Percentiles rank a stretch among this genome's conserved stretches.
Evolutionary conservation across 768 basidiomycete genomes (phyloP).

Genomic region (Amyloporia xantha): DNA sequence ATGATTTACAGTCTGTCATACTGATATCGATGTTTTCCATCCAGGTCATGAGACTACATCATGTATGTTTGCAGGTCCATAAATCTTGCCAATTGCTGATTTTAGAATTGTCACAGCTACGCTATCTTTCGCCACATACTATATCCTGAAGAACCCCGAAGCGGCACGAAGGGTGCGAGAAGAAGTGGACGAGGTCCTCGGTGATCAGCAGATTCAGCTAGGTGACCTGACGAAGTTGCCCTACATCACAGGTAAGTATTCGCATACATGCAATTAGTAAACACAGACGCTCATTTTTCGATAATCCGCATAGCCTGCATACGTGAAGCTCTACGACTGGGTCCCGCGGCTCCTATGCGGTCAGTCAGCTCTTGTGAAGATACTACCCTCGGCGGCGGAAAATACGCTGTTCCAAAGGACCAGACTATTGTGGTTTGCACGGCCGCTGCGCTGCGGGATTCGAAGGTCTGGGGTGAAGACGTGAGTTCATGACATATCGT

Average conservation of each 20-base stretch:
- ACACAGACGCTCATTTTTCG: background rate
- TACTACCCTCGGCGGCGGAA: slow-evolving; percentile 31
- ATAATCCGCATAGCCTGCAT: slow-evolving; percentile 27
- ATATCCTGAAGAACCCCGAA: slow-evolving; percentile 38
- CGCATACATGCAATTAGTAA: background rate
- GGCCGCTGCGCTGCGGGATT: slow-evolving; percentile 32
- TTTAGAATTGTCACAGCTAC: slow-evolving; percentile 16
- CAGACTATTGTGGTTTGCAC: slow-evolving; percentile 23
- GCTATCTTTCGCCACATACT: slow-evolving; percentile 37
- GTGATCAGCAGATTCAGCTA: slow-evolving; percentile 31
- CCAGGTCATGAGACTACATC: slow-evolving; percentile 33
- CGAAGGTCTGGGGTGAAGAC: slow-evolving; percentile 43
- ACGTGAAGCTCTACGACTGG: slow-evolving; percentile 31
- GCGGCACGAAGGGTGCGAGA: slow-evolving; percentile 38
- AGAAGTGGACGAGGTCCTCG: slow-evolving; percentile 42
- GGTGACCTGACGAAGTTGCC: slow-evolving; percentile 37
- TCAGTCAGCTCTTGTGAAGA: slow-evolving; percentile 29
- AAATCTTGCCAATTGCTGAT: background rate
- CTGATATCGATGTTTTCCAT: background rate
- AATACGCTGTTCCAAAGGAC: slow-evolving; percentile 33
- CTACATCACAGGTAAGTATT: slow-evolving; percentile 32
- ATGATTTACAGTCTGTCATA: too few species aligned
- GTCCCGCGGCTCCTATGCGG: slow-evolving; percentile 32
- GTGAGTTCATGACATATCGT: slow-evolving; percentile 23
- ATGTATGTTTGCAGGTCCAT: slow-evolving; percentile 15